Evolutionary conservation across 192 early-diverging fungal genomes (phyloP), one percentile per base, ranked within the genome.

Genomic region (Blastocladiella britannica): DNA sequence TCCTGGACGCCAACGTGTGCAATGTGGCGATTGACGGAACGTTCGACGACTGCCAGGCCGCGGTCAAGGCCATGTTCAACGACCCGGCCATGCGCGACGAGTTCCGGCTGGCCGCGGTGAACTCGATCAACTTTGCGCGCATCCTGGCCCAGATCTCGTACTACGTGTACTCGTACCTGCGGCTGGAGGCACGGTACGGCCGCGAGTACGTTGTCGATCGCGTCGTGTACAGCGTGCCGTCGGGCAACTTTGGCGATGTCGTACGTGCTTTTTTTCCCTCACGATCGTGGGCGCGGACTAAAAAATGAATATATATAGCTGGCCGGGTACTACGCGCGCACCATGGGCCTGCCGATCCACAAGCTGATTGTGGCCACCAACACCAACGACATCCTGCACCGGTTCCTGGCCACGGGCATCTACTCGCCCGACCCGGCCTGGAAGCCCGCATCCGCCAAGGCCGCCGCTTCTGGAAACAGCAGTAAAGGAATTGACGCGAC

Each of bases 121-220:
- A 97, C 71, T 97, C 94, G 9, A 97, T 97, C 77, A 97, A 97
- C 77, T 96, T 92, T 92, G 91, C 92, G 12, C 80, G 92, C 31
- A 97, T 97, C 57, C 70, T 97, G 47, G 89, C 87, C 9, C 93
- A 97, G 70, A 97, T 83, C 52, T 76, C 82, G 26, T 97, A 97
- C 70, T 97, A 97, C 71, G 91, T 92, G 71, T 77, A 89, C 65
- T 80, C 92, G 18, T 97, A 89, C 71, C 89, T 94, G 65, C 55
- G 57, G 9, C 60, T 80, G 28, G 60, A 72, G 37, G 29, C 25
- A 18, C 52, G 7, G 15, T 4, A 58, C 23, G n/a, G 24, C 51
- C n/a, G n/a, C n/a, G n/a, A n/a, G n/a, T n/a, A n/a, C n/a, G n/a
- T n/a, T n/a, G n/a, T n/a, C n/a, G 28, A 27, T 15, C 18, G 51